Conservation (phyloP, 1,284 basidiomycete genomes). For the Coniferiporia weirii region DNA sequence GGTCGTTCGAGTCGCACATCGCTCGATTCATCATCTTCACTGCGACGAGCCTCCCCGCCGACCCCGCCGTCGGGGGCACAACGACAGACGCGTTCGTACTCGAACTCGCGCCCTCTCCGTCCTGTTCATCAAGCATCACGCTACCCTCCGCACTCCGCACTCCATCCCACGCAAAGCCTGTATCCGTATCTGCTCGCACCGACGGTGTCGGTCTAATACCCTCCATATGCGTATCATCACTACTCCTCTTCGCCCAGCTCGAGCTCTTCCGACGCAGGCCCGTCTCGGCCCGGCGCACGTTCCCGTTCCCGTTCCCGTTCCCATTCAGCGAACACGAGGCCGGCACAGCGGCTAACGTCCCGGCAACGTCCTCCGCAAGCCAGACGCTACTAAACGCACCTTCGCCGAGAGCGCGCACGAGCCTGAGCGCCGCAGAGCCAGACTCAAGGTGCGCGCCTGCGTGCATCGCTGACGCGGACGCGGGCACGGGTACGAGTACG, state of each 20-base stretch:
- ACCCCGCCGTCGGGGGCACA: conserved; percentile 10
- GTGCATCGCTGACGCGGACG: background rate
- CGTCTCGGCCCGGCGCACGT: too few species aligned
- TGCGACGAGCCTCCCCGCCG: conserved; percentile 55
- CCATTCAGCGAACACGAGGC: background rate
- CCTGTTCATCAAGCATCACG: conserved; percentile 18
- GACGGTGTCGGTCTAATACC: conserved; percentile 6
- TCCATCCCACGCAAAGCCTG: background rate
- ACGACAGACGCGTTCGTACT: conserved; percentile 9
- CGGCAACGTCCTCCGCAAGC: conserved; percentile 54
- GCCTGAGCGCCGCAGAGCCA: conserved; percentile 27
- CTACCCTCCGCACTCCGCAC: conserved; percentile 16
- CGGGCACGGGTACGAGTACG: too few species aligned
- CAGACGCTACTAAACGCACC: conserved; percentile 78
- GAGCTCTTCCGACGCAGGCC: conserved; percentile 20
- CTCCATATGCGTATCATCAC: conserved; percentile 21
- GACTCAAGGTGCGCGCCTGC: background rate
- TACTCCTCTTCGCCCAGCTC: conserved; percentile 21
- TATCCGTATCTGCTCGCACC: background rate
- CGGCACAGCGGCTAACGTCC: conserved; percentile 26
- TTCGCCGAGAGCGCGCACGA: conserved; percentile 58
- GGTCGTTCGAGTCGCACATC: conserved; percentile 50
- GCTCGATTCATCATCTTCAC: conserved; percentile 78
- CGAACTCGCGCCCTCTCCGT: conserved; percentile 19
- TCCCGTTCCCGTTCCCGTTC: background rate